Base-by-base conservation (phyloP, 345 rosid genomes). In the Eucalyptus marginata region DNA sequence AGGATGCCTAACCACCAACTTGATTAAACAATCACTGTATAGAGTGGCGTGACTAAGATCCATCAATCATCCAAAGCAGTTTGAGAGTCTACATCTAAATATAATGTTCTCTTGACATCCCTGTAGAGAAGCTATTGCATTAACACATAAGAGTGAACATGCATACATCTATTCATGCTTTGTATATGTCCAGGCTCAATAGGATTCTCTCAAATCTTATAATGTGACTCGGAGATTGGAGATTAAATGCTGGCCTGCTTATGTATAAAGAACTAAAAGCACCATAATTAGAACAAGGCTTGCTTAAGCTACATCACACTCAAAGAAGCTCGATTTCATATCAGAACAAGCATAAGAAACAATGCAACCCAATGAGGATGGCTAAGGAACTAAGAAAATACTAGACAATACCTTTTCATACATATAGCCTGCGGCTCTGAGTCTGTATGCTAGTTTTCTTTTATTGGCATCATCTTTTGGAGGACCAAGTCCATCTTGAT, bases 371-470 rank as follows among this genome's bases (percentile, higher is more conserved):
- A 76, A 76, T 36, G 8, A 76, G 47, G 47, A 36, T 76, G 83
- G 83, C 83, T 36, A 76, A 76, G 47, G 46, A 36, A 76, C 83
- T 76, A 1, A 18, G 83, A 40, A 36, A 76, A 76, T 3, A 7
- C 5, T 20, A 20, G 83, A 76, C 27, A 89, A 58, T 93, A 97
- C 99, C 96, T 94, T 91, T 89, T 93, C 92, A 85, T 97, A 97
- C 92, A 90, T 93, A 14, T 87, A 49, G 40, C 96, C 95, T 83
- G 90, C 92, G 44, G 91, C 90, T 51, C 98, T 93, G 89, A 93
- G 96, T 90, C 99, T 95, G 88, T 95, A 97, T 2, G 98, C 97
- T 66, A 97, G 93, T 89, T 93, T 97, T 90, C 93, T 96, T 91
- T 94, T 94, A 94, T 92, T 93, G 86, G 88, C 88, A 86, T 95